Base-by-base conservation (phyloP, 202 grass and related monocot genomes). In the Schoenoplectus tabernaemontani region DNA sequence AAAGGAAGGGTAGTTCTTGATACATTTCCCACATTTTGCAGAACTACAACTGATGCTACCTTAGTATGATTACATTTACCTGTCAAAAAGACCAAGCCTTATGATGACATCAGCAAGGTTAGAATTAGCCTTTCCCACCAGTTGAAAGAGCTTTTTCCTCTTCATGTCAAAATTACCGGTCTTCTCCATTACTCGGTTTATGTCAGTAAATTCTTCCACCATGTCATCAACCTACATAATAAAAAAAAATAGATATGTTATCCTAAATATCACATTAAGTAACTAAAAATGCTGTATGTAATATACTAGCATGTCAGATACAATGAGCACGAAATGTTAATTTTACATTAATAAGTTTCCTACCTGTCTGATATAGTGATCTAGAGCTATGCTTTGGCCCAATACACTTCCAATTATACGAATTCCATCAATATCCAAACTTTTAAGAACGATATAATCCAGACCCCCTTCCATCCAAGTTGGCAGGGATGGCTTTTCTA, bases 331-430 rank as follows among this genome's bases (percentile, higher is more conserved):
- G 81, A 43, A 53, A 81, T 1, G 3, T 48, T 54, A 61, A 59
- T 13, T 80, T 67, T 32, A 47, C 34, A 26, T 20, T 1, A 26
- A 64, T 57, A 43, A 76, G 83, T 32, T 39, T 23, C 85, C 17
- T 90, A 98, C 95, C 95, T 98, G 95, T 24, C 83, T 82, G 47
- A 98, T 90, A 80, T 92, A 94, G 84, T 98, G 89, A 86, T 98
- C 91, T 70, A 98, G 89, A 83, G 95, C 95, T 43, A 98, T 90
- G 89, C 95, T 95, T 86, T 98, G 95, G 62, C 95, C 95, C 58
- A 98, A 88, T 65, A 98, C 91, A 76, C 89, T 98, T 50, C 87
- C 84, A 67, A 98, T 86, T 59, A 93, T 94, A 42, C 84, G 95
- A 77, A 95, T 92, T 44, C 89, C 91, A 77, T 98, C 95, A 13